These are phyloP conservation scores for Aureobasidium namibiae DNA, from an alignment of 2,329 filamentous ascomycete genomes.

Conservation along the genomic window DNA sequence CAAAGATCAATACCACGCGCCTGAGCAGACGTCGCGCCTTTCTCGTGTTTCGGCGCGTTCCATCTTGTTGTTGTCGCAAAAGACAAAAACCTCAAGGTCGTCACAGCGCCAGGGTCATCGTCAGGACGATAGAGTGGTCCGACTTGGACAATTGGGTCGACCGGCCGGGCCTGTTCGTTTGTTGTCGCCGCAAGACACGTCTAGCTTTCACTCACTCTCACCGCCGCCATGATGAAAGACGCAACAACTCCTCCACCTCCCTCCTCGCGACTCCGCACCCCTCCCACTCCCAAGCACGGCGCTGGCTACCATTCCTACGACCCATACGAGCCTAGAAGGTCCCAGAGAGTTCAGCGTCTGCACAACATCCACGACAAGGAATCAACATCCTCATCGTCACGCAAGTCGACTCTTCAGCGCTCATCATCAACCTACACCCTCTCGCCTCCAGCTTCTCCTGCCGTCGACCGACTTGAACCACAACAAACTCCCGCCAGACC, in stretches of 20 bases:
- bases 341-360: conserved; percentile 44
- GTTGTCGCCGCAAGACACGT: neutral
- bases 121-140: neutral
- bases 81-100: neutral
- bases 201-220: neutral
- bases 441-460: conserved; percentile 33
- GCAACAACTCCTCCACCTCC: conserved; percentile 51
- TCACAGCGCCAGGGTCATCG: neutral
- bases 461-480: neutral
- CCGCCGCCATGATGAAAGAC: conserved; percentile 3
- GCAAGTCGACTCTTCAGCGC: conserved; percentile 28
- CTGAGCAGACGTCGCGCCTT: neutral
- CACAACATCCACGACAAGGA: conserved; percentile 2
- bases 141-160: neutral
- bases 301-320: conserved; percentile 58
- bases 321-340: conserved; percentile 65
- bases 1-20: neutral
- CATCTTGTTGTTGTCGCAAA: neutral
- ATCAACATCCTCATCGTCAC: neutral
- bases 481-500: conserved; percentile 3
- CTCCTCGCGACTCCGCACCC: conserved; percentile 55
- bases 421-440: conserved; percentile 32
- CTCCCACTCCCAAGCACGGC: conserved; percentile 60
- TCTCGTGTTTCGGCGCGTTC: conserved; percentile 8
- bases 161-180: neutral